Evolutionary conservation across 2,329 filamentous ascomycete genomes (phyloP).

Genomic region (Xylariaceae sp.): DNA sequence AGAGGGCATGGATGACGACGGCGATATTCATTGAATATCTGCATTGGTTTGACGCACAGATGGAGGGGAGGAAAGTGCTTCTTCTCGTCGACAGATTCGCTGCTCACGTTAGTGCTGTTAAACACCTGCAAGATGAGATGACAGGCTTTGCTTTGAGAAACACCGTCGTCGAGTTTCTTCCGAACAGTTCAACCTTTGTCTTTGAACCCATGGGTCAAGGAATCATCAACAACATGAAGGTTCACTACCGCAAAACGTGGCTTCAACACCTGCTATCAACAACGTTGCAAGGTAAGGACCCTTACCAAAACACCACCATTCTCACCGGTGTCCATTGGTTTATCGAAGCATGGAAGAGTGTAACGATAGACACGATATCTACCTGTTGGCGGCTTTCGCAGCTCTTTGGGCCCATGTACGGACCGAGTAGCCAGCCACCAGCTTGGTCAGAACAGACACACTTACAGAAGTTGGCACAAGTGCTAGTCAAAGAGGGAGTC

Average conservation of each 20-base stretch:
- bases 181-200: background rate
- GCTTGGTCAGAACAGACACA: background rate
- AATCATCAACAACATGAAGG: background rate
- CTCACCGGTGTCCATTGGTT: background rate
- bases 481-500: background rate
- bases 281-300: background rate
- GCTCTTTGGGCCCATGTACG: background rate
- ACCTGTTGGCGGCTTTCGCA: background rate
- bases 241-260: background rate
- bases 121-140: background rate
- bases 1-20: background rate
- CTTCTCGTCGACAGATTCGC: background rate
- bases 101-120: background rate
- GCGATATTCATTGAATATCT: background rate
- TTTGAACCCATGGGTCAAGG: background rate
- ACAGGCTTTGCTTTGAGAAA: background rate
- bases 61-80: background rate
- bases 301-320: background rate
- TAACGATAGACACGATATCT: background rate
- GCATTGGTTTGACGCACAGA: background rate
- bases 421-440: background rate
- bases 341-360: background rate
- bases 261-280: background rate
- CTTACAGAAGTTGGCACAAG: background rate
- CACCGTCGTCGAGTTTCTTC: background rate